A percentile compares a stretch with the other conserved stretches of the same genome.
These are phyloP conservation scores for Starmerella cellae DNA, from an alignment of 805 yeast genomes.

Conservation along the genomic window DNA sequence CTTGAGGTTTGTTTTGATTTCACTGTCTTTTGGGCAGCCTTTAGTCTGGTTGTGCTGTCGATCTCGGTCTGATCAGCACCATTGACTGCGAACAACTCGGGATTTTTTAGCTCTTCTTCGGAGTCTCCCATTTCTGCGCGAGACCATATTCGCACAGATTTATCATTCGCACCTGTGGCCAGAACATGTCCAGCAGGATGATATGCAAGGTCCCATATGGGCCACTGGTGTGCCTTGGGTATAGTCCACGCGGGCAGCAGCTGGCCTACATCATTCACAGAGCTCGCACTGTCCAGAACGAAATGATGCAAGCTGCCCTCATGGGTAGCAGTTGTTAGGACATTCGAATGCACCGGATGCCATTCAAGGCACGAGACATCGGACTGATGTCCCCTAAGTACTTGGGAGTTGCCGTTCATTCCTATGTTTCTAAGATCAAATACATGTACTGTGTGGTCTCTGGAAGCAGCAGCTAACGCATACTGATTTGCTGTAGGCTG, in stretches of 20 bases:
- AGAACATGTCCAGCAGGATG: conserved; percentile 90
- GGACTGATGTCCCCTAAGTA: conserved; percentile 65
- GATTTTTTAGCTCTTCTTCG: conserved; percentile 51
- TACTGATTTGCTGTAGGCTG: conserved; percentile 68
- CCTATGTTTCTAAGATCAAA: conserved; percentile 53
- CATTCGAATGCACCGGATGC: conserved; percentile 78
- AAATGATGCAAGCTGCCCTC: conserved; percentile 80
- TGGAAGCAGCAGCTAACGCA: conserved; percentile 69
- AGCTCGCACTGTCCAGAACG: conserved; percentile 36
- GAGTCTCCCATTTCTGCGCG: conserved; percentile 86
- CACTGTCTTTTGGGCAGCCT: not conserved
- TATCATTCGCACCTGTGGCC: conserved; percentile 86
- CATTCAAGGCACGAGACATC: conserved; percentile 79
- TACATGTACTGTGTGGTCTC: conserved; percentile 77
- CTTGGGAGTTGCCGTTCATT: conserved; percentile 17
- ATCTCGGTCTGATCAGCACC: not conserved
- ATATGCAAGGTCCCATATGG: conserved; percentile 76
- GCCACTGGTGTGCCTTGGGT: conserved; percentile 90
- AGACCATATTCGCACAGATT: conserved; percentile 88
- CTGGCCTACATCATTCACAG: conserved; percentile 23
- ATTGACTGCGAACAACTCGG: not conserved
- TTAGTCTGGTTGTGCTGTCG: not conserved
- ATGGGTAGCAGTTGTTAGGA: conserved; percentile 74
- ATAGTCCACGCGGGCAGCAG: conserved; percentile 34
- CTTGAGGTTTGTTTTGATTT: not conserved